A percentile compares a stretch with the other conserved stretches of the same genome.
These are phyloP conservation scores for Phytophthora aleatoria DNA, from an alignment of 352 stramenopile species.

Conservation along the genomic window DNA sequence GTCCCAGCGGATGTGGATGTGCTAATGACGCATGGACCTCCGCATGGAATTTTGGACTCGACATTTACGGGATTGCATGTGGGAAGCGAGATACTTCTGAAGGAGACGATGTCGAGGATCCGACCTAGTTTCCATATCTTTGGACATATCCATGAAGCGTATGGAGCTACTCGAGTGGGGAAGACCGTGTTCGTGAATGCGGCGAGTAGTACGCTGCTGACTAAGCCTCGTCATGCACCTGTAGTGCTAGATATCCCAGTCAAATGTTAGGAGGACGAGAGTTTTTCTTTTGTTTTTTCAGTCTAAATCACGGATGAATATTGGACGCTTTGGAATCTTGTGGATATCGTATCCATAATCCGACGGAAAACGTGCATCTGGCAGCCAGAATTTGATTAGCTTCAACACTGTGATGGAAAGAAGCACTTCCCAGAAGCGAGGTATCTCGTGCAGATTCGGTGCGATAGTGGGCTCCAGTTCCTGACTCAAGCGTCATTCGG, in stretches of 20 bases:
- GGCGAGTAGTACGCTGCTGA: conserved; percentile 71
- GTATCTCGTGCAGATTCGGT: conserved; percentile 43
- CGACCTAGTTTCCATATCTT: conserved; percentile 89
- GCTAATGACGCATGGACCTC: conserved; percentile 90
- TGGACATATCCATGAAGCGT: conserved; percentile 93
- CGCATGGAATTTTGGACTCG: conserved; percentile 85
- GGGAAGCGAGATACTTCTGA: conserved; percentile 83
- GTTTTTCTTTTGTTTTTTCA: no score
- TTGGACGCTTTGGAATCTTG: neutral
- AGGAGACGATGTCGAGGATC: conserved; percentile 80
- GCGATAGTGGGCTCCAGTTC: conserved; percentile 51
- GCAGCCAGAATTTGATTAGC: no score
- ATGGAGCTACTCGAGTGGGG: conserved; percentile 76
- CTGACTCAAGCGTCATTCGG: conserved; percentile 64
- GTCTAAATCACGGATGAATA: neutral
- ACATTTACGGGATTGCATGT: conserved; percentile 64
- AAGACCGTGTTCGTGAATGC: conserved; percentile 91
- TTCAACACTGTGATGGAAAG: conserved; percentile 6
- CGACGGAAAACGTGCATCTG: neutral
- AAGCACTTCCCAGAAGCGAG: neutral
- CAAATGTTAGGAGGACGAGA: conserved; percentile 41
- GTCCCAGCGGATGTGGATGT: conserved; percentile 82
- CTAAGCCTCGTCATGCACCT: conserved; percentile 60
- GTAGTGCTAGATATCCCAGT: conserved; percentile 80
- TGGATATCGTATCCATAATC: neutral